Evolutionary conservation across 1,284 basidiomycete species (phyloP), one percentile per base, ranked within the genome.

Genomic region (Cystobasidiaceae sp.): DNA sequence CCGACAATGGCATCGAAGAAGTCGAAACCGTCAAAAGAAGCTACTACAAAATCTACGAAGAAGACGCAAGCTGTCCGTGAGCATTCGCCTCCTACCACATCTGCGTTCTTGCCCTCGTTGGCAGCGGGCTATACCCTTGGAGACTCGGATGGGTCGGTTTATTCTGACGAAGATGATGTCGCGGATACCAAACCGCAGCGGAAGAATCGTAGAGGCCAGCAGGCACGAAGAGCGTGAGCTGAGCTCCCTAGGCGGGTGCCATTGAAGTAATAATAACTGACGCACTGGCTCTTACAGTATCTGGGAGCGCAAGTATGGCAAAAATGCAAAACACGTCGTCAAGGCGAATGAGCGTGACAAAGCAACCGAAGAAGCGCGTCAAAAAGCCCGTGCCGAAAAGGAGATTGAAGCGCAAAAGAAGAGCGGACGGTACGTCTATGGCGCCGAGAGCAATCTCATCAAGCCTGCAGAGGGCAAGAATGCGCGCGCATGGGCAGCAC

Each of bases 221-320:
- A 91, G 56, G 93, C 93, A 9, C 81, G 93, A 63, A 82, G 88
- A 79, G 89, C 89, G 90, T 94, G 77, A 82, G 91, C 86, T 39
- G n/a, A 11, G 28, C 17, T 30, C 23, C 17, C n/a, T n/a, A 17
- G 11, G 17, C 7, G 17, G 25, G 1, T 45, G 15, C 46, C 43
- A n/a, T 23, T 25, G 19, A 6, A 32, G 6, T n/a, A n/a, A n/a
- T n/a, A n/a, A n/a, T n/a, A 52, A 3, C 19, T 17, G 17, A 34
- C 6, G 15, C 17, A 17, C 27, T n/a, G n/a, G n/a, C n/a, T n/a
- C 23, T 32, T 41, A 17, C 72, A 96, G 93, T 0, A 93, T 97
- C 69, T 97, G 93, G 92, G 93, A 96, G 79, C 93, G 93, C 79
- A 97, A 93, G 77, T 97, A 86, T 73, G 93, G 93, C 59, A 84